phyloP scores from a whole-genome alignment of 2,329 filamentous ascomycete species.

The Tolypocladium pustulatum region DNA sequence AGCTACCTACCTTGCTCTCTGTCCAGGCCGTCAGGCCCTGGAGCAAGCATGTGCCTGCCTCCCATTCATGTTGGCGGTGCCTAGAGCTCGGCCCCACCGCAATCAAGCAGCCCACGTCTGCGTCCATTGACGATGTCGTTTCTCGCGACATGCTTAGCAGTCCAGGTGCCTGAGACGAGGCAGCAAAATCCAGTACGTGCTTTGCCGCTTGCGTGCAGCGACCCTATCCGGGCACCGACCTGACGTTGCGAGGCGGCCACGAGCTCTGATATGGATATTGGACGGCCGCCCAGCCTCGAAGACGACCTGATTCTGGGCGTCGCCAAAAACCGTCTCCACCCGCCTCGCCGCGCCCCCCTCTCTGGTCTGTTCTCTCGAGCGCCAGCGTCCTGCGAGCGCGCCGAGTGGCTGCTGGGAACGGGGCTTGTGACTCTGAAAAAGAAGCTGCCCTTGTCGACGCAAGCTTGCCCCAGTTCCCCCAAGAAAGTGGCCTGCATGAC shows the following conservation, averaged over 20 bases:
- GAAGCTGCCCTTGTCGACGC: not conserved
- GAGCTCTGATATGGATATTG: not conserved
- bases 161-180: not conserved
- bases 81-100: not conserved
- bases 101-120: not conserved
- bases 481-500: not conserved
- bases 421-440: not conserved
- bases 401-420: not conserved
- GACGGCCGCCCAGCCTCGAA: not conserved
- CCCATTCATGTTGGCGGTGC: not conserved
- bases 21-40: no score
- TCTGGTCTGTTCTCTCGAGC: not conserved
- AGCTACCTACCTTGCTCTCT: no score
- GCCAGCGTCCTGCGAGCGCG: not conserved
- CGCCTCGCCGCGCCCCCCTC: not conserved
- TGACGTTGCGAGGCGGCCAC: no score
- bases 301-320: no score
- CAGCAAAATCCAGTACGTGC: no score
- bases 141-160: not conserved
- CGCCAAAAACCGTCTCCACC: not conserved
- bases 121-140: not conserved
- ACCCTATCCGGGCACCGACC: not conserved
- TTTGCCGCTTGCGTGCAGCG: no score
- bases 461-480: not conserved
- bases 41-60: not conserved